Evolutionary conservation across 495 filamentous ascomycete species (phyloP), one percentile per base, ranked within the genome.

Genomic region (Lasiosphaeria ovina): DNA sequence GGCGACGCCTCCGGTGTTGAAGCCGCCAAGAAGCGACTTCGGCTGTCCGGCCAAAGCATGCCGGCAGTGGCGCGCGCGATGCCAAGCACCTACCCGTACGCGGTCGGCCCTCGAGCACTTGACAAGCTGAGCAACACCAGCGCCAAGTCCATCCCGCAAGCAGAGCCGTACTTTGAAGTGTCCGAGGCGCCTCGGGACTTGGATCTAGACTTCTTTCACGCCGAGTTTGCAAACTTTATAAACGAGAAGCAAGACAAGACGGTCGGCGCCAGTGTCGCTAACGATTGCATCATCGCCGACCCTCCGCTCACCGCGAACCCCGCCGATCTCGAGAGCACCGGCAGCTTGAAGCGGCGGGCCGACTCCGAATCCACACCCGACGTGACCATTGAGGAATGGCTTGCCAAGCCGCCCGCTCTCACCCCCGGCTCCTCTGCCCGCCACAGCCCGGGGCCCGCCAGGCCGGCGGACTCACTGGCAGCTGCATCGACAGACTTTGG

Each of bases 311-410:
- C 8, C 44, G 12, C 44, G 11, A 47, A 11, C 16, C 44, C 44
- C 12, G 12, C 44, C 16, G 5, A 11, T 4, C 12, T n/a, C 11
- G 11, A 14, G 5, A 14, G 12, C 12, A 47, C 16, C 6, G 5
- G 16, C 12, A 47, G 8, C 44, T 14, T 47, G 44, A n/a, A 47
- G 0, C 44, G 12, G 12, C 12, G 5, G 44, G 11, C 4, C 6
- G 12, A 47, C 11, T 14, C 5, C 12, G 44, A 47, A 47, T 47
- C 44, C 12, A 14, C 60, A 9, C 62, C 51, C 35, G 67, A 72
- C 35, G 55, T 66, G 35, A 72, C 69, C 9, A 72, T 73, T 44
- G 60, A 68, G 51, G 69, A 72, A 38, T 72, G 67, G 69, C 67
- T 71, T 38, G 63, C 71, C 34, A 69, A 71, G 45, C 69, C 70